Base-by-base conservation (phyloP, 169 alveolate species). In the Eimeria mitis region DNA sequence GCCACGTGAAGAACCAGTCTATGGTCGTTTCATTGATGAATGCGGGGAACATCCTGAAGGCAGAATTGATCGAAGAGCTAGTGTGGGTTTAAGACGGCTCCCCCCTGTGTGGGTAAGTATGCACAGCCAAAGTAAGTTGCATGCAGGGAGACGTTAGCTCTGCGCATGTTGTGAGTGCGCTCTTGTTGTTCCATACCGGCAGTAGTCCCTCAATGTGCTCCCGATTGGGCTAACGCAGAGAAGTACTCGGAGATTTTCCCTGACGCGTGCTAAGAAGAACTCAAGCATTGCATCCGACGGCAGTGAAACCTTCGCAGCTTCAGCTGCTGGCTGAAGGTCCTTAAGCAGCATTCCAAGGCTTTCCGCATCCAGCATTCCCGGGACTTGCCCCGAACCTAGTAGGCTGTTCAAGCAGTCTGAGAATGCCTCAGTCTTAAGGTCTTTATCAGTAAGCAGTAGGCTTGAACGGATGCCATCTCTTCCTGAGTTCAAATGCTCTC, bases 1-100 rank as follows among this genome's bases (percentile, higher is more conserved):
- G 99, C 99, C 99, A 99, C 56, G 99, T 98, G 97, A 99, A 98
- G 95, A 98, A 98, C 99, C 99, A 99, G 94, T 98, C 98, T 44
- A 98, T 98, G 8, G 99, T 98, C 61, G 99, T 98, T 97, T 99
- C 98, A 96, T 98, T 98, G 40, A 99, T 99, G 88, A 99, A 94
- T n/a, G 99, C 98, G 31, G 99, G 99, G 49, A 95, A 97, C 95
- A 90, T 96, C 85, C 96, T 95, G 89, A 40, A 34, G 34, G 19
- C 83, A 73, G 16, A 73, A 73, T 40, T 13, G 14, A 56, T 70
- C 79, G 16, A 70, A 31, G 79, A 11, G 13, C 49, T 34, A 70
- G 2, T 16, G 49, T 31, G 79, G 40, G 7, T 63, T 73, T 54
- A 8, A 23, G 34, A 68, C 23, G 28, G 9, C 16, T 3, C 19